Evolutionary conservation across 2,329 filamentous ascomycete genomes (phyloP).

Genomic region (Penicillium sp.): DNA sequence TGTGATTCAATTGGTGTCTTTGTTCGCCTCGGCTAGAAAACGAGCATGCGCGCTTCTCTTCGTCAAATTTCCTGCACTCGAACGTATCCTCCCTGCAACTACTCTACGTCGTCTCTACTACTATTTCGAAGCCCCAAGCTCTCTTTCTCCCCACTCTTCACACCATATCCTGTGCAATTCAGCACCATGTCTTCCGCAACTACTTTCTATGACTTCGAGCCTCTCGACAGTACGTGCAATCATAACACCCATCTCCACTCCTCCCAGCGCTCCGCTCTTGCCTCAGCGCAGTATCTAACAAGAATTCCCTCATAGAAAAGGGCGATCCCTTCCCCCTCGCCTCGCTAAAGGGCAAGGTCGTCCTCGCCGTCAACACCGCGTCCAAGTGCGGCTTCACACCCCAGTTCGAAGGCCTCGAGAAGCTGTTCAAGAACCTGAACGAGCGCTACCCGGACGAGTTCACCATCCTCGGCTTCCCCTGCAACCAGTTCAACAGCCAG

Average conservation of each 20-base stretch:
- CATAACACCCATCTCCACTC: neutral
- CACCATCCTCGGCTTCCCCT: conserved; percentile 88
- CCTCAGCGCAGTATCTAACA: conserved; percentile 6
- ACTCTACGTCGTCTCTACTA: conserved; percentile 16
- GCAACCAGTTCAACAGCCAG: conserved; percentile 93
- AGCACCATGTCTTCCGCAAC: conserved; percentile 55
- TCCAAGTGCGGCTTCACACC: conserved; percentile 99
- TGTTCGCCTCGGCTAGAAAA: conserved; percentile 8
- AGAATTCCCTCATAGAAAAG: conserved; percentile 53
- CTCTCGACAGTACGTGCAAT: conserved; percentile 50
- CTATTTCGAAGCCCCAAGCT: neutral
- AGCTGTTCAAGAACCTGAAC: conserved; percentile 74
- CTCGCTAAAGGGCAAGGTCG: conserved; percentile 81
- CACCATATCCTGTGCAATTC: conserved; percentile 3
- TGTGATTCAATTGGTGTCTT: conserved; percentile 8
- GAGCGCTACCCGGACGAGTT: conserved; percentile 70
- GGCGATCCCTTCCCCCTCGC: conserved; percentile 66
- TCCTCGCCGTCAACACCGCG: conserved; percentile 95
- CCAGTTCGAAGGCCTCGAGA: conserved; percentile 87
- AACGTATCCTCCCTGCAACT: conserved; percentile 3
- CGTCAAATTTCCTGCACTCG: neutral
- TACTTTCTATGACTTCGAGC: conserved; percentile 57
- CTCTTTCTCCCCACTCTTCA: neutral
- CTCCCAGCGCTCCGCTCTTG: neutral
- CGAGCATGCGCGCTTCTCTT: conserved; percentile 6